Evolutionary conservation across 108 stramenopile genomes (phyloP), one percentile per base, ranked within the genome.

Genomic region (Craspedostauros australis): DNA sequence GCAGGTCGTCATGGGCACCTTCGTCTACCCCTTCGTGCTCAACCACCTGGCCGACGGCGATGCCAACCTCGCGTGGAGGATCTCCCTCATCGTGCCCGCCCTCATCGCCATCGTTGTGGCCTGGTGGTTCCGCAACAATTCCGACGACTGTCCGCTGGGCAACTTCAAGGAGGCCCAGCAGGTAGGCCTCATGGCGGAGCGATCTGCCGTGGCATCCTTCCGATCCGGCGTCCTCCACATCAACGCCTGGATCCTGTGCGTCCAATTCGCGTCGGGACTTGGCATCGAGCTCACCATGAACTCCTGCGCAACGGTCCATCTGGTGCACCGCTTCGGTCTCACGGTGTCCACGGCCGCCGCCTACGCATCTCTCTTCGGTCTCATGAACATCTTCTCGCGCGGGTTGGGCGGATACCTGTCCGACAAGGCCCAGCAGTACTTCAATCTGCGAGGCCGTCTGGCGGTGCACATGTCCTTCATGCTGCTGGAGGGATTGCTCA

Each of bases 251-350:
- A 19, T 86, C 28, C 46, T 86, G 38, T 74, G 60, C 50, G 7
- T 77, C 11, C 80, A 82, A 61, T 83, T 75, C 66, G 81, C 78
- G 0, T 63, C 58, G 27, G 78, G 68, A 53, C 77, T 71, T 51
- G 84, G 84, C 15, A 72, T 83, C 8, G 84, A 86, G 36, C 43
- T 81, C 33, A 78, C 77, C 38, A 65, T 82, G 63, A 86, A 86
- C 57, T 69, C 50, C 21, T 59, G 66, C 18, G 73, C 84, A 28
- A 30, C 66, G 7, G 82, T 80, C 62, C 82, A 75, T 47, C 37
- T 43, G 40, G 72, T 77, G 50, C 40, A 64, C 22, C 31, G 49
- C 15, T 77, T 70, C 62, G 58, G 49, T 58, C 58, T 71, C 32
- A 29, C 32, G 21, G 63, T 54, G 20, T 66, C 39, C 27, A 16